Conservation (phyloP, 225 moss, liverwort and hornwort genomes). For the Polytrichum formosum region DNA sequence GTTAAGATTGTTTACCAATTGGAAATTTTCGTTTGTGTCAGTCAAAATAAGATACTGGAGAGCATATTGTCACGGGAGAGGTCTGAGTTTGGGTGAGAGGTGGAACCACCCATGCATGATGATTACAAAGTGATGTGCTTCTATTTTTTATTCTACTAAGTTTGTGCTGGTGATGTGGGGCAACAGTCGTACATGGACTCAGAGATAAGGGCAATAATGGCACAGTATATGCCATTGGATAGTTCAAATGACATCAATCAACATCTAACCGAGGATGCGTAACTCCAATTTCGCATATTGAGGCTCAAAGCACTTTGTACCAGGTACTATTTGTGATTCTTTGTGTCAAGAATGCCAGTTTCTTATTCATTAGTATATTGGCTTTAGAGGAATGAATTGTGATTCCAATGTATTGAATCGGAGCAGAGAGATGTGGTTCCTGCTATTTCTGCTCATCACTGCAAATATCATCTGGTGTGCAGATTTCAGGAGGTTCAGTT, state of each 20-base stretch:
- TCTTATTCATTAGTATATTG: not conserved
- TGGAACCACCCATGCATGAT: not conserved
- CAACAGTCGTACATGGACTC: constrained; percentile 51
- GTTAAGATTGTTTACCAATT: too few species aligned
- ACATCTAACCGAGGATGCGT: constrained; percentile 10
- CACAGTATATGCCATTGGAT: constrained; percentile 45
- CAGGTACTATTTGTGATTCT: too few species aligned
- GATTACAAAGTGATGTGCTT: not conserved
- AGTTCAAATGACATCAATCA: constrained; percentile 36
- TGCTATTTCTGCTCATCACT: not conserved
- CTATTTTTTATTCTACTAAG: not conserved
- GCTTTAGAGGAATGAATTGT: not conserved
- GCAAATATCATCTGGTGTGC: not conserved
- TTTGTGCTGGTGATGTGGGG: not conserved
- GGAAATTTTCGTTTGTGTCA: too few species aligned
- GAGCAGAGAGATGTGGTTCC: not conserved
- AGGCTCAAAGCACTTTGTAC: too few species aligned
- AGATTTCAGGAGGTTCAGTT: not conserved
- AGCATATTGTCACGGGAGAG: too few species aligned
- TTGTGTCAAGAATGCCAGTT: not conserved
- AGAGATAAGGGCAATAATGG: constrained; percentile 46
- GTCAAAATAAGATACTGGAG: too few species aligned
- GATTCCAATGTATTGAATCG: not conserved
- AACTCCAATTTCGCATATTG: not conserved
- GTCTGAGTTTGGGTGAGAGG: not conserved